Base-by-base conservation (phyloP, 2,329 filamentous ascomycete species). In the Diaporthe citri region DNA sequence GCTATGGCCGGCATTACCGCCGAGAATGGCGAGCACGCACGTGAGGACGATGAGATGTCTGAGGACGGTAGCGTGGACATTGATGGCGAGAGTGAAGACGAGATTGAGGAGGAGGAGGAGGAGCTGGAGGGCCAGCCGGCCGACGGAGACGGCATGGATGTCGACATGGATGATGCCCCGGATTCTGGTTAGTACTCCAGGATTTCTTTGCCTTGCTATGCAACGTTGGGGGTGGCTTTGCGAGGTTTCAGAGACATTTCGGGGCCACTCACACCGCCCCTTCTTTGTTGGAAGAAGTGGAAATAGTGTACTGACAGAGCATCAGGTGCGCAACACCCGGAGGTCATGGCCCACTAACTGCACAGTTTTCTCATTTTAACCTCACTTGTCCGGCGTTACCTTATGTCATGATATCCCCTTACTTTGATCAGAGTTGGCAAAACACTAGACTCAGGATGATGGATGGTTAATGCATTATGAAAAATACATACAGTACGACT, bases 61-160 rank as follows among this genome's bases (percentile, higher is more conserved):
- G 83, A 84, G n/a, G 83, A 84, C 52, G 83, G 83, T 75, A 84
- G 83, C 48, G 83, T 83, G 25, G 83, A 84, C 59, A 82, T 84
- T 52, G 83, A 84, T 78, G 82, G 82, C 75, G 83, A 84, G 77
- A 83, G 82, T 72, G 83, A 84, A 51, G 83, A 84, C n/a, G 83
- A 84, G 77, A 77, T 82, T 6, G 80, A 83, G 72, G 82, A 83
- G 64, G 82, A 83, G 72, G 79, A 82, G 71, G 80, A 82, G 66
- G 81, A 80, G 59, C 79, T 46, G n/a, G 80, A 81, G 46, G 78
- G 62, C 57, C 81, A 81, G 52, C 78, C 73, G 10, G 79, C 56
- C 34, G 80, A 80, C 34, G 81, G 78, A 56, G 75, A 71, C 48
- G 82, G 83, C 62, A 84, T 84, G 83, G 83, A 84, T 52, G 81